Evolutionary conservation across 768 basidiomycete genomes (phyloP).

Genomic region (Phanerodontia chrysosporium): DNA sequence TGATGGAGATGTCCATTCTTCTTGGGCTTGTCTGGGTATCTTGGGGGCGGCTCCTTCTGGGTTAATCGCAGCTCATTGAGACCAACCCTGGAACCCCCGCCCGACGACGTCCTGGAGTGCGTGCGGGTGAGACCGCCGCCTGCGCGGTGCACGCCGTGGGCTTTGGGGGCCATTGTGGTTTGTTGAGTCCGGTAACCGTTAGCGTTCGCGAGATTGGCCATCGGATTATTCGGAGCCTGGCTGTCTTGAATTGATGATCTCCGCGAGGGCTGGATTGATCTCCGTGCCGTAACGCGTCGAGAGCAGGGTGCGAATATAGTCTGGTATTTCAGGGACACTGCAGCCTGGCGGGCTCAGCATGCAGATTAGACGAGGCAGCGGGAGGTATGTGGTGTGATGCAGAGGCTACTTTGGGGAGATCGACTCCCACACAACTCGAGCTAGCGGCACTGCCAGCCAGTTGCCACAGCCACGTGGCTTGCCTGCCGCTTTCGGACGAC

Average conservation of each 20-base stretch:
- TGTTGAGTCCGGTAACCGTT: not conserved
- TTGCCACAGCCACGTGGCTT: constrained; percentile 2
- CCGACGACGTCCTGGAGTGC: constrained; percentile 62
- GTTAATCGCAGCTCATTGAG: constrained; percentile 60
- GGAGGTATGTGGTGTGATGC: not conserved
- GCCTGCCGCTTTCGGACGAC: not conserved
- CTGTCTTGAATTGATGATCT: not conserved
- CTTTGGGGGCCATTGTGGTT: constrained; percentile 43
- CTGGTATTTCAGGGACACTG: not conserved
- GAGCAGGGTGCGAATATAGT: not conserved
- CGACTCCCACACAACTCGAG: too few relatives aligned
- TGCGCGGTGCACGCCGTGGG: constrained; percentile 40
- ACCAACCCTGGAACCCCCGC: constrained; percentile 48
- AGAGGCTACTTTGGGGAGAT: not conserved
- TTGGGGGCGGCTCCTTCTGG: constrained; percentile 50
- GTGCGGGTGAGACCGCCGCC: constrained; percentile 47
- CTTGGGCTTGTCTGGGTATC: constrained; percentile 49
- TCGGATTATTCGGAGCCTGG: constrained; percentile 1
- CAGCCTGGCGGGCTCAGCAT: not conserved
- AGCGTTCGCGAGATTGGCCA: constrained; percentile 11
- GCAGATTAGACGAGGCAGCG: not conserved
- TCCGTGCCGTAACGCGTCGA: not conserved
- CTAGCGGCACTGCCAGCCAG: not conserved
- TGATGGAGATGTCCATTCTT: constrained; percentile 35
- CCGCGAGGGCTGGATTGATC: constrained; percentile 2